Conservation (phyloP, 805 yeast genomes). For the Saccharomycopsis fermentans region DNA sequence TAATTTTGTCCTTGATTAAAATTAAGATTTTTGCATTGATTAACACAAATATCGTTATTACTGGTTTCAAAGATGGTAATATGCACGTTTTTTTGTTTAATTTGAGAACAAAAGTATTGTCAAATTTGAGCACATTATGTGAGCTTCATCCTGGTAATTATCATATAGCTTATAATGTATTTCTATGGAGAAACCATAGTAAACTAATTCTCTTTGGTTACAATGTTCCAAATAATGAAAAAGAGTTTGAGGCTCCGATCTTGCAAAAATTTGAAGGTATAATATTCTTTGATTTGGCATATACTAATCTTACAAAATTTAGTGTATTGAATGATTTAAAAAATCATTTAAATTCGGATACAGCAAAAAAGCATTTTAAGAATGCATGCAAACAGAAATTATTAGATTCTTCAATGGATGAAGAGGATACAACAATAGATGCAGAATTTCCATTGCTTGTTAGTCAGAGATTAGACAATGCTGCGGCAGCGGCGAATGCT, state of each 20-base stretch:
- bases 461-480: background rate
- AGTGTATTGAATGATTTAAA: background rate
- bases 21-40: constrained; percentile 4
- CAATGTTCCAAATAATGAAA: background rate
- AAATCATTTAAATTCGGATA: background rate
- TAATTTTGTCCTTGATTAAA: background rate
- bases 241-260: background rate
- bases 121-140: constrained; percentile 43
- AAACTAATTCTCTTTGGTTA: constrained; percentile 54
- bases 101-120: constrained; percentile 52
- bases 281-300: constrained; percentile 44
- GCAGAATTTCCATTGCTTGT: background rate
- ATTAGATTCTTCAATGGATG: background rate
- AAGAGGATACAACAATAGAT: background rate
- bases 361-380: background rate
- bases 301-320: constrained; percentile 34
- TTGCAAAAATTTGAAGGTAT: constrained; percentile 25
- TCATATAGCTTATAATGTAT: constrained; percentile 58
- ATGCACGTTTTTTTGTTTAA: constrained; percentile 40
- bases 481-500: background rate
- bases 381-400: background rate
- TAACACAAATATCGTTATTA: constrained; percentile 19
- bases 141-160: constrained; percentile 43
- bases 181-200: constrained; percentile 73
- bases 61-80: constrained; percentile 19